These are phyloP conservation scores for Vicia sativa DNA, from an alignment of 306 rosid species.

Conservation along the genomic window DNA sequence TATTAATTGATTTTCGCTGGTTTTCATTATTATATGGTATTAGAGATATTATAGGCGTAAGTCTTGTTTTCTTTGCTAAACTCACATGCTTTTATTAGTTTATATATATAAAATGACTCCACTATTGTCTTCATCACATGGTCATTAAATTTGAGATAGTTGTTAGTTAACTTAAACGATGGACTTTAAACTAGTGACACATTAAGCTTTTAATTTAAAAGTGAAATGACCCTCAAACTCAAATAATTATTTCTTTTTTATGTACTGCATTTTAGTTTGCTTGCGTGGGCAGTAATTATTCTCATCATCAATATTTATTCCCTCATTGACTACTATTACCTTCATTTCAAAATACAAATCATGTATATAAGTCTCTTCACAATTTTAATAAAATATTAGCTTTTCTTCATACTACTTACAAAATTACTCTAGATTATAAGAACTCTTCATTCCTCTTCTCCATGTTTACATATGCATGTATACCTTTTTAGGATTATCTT, in stretches of 20 bases:
- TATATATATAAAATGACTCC: slow-evolving; percentile 1
- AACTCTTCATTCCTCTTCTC: too few relatives aligned
- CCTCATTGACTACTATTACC: too few relatives aligned
- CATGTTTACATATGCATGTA: too few relatives aligned
- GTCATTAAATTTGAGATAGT: slow-evolving; percentile 20
- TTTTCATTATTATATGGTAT: slow-evolving; percentile 1
- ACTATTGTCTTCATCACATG: slow-evolving; percentile 22
- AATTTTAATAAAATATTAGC: too few relatives aligned
- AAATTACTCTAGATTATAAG: too few relatives aligned
- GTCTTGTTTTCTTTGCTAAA: slow-evolving; percentile 1
- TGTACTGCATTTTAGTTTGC: not conserved
- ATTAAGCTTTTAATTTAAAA: slow-evolving; percentile 4
- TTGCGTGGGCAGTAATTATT: too few relatives aligned
- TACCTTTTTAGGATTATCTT: too few relatives aligned
- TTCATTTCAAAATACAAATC: too few relatives aligned
- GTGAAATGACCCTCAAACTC: not conserved
- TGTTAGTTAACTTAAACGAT: slow-evolving; percentile 25
- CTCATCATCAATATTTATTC: too few relatives aligned
- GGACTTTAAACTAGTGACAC: not conserved
- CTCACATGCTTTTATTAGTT: too few relatives aligned
- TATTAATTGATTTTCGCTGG: slow-evolving; percentile 12
- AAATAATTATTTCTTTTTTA: not conserved
- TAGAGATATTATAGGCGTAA: slow-evolving; percentile 1
- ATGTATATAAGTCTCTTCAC: too few relatives aligned
- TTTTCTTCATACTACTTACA: too few relatives aligned